Conservation (phyloP, 2,329 filamentous ascomycete species). For the Orbilia ellipsospora region DNA sequence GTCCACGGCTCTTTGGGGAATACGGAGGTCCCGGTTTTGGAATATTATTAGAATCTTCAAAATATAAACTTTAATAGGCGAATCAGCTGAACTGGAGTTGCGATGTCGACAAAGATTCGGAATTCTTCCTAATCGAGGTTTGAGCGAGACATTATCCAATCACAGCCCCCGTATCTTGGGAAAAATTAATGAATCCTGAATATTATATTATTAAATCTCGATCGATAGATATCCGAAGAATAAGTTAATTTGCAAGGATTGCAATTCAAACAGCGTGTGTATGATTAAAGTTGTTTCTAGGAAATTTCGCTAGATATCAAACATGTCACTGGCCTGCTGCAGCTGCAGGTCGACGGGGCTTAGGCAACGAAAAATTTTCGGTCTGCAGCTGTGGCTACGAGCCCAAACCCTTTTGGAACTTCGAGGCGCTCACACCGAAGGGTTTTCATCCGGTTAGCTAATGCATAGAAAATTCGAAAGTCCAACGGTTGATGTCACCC, state of each 20-base stretch:
- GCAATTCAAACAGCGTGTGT: neutral
- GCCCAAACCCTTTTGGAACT: conserved; percentile 26
- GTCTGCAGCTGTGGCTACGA: neutral
- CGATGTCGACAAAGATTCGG: no score
- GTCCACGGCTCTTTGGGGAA: no score
- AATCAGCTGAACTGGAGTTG: no score
- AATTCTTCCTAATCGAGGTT: no score
- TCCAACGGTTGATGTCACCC: no score
- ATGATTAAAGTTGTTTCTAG: conserved; percentile 22
- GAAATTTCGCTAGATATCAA: conserved; percentile 26
- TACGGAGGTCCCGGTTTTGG: no score
- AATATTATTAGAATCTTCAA: no score
- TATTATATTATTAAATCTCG: neutral
- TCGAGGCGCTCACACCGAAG: conserved; percentile 19
- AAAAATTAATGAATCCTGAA: neutral
- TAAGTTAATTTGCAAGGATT: neutral
- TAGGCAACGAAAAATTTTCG: conserved; percentile 27
- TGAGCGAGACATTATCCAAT: no score
- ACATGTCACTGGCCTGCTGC: conserved; percentile 1
- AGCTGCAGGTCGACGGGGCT: conserved; percentile 2
- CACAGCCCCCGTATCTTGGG: no score
- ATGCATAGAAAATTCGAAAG: no score
- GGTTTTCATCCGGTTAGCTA: no score
- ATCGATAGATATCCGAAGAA: neutral
- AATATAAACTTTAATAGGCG: no score